These are phyloP conservation scores for Dianthus caryophyllus DNA, from an alignment of 148 eudicot genomes.

Conservation along the genomic window DNA sequence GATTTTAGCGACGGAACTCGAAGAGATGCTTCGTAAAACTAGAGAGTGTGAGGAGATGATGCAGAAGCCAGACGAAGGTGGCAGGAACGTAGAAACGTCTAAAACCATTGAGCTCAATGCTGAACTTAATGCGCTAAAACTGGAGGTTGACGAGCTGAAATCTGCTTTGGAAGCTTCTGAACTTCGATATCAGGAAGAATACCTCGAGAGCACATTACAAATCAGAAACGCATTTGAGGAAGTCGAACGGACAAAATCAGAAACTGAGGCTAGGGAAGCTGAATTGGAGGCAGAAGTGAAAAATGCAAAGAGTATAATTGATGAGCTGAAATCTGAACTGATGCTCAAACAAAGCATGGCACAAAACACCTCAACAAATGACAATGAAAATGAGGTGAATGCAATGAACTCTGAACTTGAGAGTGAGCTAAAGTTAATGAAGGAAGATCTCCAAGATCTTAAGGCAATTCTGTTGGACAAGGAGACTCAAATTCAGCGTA, in stretches of 20 bases:
- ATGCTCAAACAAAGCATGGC: slow-evolving; percentile 33
- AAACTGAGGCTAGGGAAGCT: slow-evolving; percentile 46
- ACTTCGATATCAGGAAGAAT: slow-evolving; percentile 59
- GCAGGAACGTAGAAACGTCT: slow-evolving; percentile 17
- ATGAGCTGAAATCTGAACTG: slow-evolving; percentile 44
- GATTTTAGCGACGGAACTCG: slow-evolving; percentile 41
- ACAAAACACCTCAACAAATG: slow-evolving; percentile 30
- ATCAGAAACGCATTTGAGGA: slow-evolving; percentile 67
- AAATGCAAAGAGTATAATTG: slow-evolving; percentile 35
- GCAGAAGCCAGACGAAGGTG: slow-evolving; percentile 15
- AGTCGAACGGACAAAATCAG: slow-evolving; percentile 52
- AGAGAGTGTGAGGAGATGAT: slow-evolving; percentile 9
- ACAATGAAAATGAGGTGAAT: slow-evolving; percentile 24
- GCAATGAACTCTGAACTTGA: slow-evolving; percentile 31
- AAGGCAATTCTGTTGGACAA: slow-evolving; percentile 41
- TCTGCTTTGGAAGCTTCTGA: slow-evolving; percentile 65
- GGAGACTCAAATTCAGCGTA: slow-evolving; percentile 40
- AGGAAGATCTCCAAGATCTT: slow-evolving; percentile 38
- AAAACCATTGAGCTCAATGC: slow-evolving; percentile 34
- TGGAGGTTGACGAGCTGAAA: slow-evolving; percentile 45
- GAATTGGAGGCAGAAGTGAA: slow-evolving; percentile 43
- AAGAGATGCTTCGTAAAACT: slow-evolving; percentile 25
- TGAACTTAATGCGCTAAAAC: slow-evolving; percentile 49
- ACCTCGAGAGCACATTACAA: slow-evolving; percentile 62
- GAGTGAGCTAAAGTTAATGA: slow-evolving; percentile 38